Base-by-base conservation (phyloP, 352 stramenopile species). In the Pythium coloratum region DNA sequence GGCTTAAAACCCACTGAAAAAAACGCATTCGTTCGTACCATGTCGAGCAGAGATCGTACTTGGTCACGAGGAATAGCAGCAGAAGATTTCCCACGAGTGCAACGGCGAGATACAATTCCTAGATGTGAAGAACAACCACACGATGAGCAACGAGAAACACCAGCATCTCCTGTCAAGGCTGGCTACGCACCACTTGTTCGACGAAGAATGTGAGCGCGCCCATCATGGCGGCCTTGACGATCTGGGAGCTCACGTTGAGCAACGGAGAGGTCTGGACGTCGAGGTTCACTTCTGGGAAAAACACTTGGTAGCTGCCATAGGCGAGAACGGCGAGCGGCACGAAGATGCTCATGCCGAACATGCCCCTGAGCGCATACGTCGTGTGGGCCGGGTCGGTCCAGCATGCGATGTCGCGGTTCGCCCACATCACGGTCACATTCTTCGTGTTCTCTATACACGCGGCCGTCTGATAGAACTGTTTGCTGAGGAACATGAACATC, bases 311-410 rank as follows among this genome's bases (percentile, higher is more conserved):
- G 38, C 74, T 81, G 18, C 74, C 71, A 32, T 74, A 77, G 18
- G 71, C 71, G 9, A 81, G 69, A 33, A 81, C 71, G 1, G 74
- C 71, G 0, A 78, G 63, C 18, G 71, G 71, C n/a, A 78, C 64
- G 38, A 81, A 81, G 26, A 76, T 26, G 54, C 68, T 73, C 68
- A 81, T 81, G 30, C 74, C 68, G n/a, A 76, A 67, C 71, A 81
- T 76, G 12, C 74, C 74, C 13, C 65, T 61, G 7, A 76, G 46
- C 7, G 71, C 74, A 53, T 72, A 76, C 26, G 64, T 61, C 28
- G 60, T 47, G 55, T 81, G 71, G 6, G 34, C 38, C 9, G 49
- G 49, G 30, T 49, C 51, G 0, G 44, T 69, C 74, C 74, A 81
- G 61, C 74, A 80, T 10, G 10, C n/a, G 26, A 80, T 63, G 8